These are phyloP conservation scores for Boletus calvinii DNA, from an alignment of 1,284 basidiomycete species.

Conservation along the genomic window DNA sequence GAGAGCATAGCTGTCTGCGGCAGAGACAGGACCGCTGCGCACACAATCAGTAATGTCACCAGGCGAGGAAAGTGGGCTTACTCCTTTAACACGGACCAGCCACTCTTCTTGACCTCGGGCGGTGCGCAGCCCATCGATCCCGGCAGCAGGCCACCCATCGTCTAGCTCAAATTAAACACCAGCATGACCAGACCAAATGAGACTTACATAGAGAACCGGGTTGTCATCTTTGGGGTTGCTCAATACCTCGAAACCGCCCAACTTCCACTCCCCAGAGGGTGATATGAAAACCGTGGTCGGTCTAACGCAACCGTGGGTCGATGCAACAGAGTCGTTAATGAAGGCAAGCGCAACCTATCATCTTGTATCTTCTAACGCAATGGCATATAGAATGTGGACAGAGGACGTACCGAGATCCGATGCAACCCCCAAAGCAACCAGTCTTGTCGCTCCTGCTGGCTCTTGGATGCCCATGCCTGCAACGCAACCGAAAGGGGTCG, in stretches of 20 bases:
- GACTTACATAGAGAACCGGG: conserved; percentile 77
- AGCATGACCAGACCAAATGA: conserved; percentile 4
- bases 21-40: conserved; percentile 65
- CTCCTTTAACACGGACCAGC: conserved; percentile 86
- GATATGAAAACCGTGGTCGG: conserved; percentile 85
- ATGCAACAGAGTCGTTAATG: conserved; percentile 82
- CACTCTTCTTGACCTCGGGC: conserved; percentile 90
- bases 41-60: conserved; percentile 2
- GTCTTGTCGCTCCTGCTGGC: conserved; percentile 69
- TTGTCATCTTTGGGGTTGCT: conserved; percentile 78
- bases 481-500: conserved; percentile 72
- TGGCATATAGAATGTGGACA: background rate
- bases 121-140: conserved; percentile 59
- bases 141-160: conserved; percentile 67
- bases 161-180: conserved; percentile 45
- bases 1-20: conserved; percentile 83
- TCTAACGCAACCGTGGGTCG: conserved; percentile 87
- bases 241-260: conserved; percentile 92
- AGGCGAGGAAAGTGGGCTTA: conserved; percentile 39
- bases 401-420: conserved; percentile 68
- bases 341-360: conserved; percentile 85
- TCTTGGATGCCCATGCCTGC: conserved; percentile 62
- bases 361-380: conserved; percentile 12
- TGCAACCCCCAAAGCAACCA: conserved; percentile 96
- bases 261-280: conserved; percentile 92